Evolutionary conservation across 257 asterid genomes (phyloP), one percentile per base, ranked within the genome.

Genomic region (Solanum chmielewskii): DNA sequence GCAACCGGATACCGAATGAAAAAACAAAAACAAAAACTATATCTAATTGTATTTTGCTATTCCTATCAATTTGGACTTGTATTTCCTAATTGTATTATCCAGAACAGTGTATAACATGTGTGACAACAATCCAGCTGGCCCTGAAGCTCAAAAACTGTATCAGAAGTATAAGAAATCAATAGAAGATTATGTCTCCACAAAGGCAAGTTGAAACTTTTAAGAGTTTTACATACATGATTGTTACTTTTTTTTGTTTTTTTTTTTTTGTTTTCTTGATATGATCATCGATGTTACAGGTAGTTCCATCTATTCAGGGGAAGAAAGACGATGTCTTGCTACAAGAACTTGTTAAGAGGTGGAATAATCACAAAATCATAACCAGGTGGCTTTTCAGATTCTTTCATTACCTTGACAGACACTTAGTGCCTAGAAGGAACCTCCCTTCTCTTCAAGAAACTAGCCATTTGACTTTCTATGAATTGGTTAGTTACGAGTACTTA

Each of bases 301-400:
- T 92, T 91, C 90, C 91, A 44, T 86, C 81, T 10, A 60, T 91
- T 60, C 80, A 85, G 83, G 93, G 88, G 84, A 90, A 91, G 84
- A 44, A 41, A 13, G 87, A 84, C 0, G 88, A 71, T 20, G 52
- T 70, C 56, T 85, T 90, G 62, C 78, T 88, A 70, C 86, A 64
- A 75, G 92, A 90, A 86, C 69, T 92, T 15, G 81, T 73, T 81
- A 83, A 87, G 87, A 59, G 87, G 33, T 91, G 92, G 94, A 86
- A 80, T 6, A 90, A 90, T 37, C 73, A 90, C 86, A 90, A 75
- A 69, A 77, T 10, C 49, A 11, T 90, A 89, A 52, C 76, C 35
- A n/a, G 11, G 13, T 92, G 91, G 92, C 90, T 91, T 59, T 66
- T 77, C 2, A 91, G 87, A 44, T 89, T 92, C 87, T 91, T 91